Evolutionary conservation across 441 rosid genomes (phyloP), one percentile per base, ranked within the genome.

Genomic region (Geranium incanum): DNA sequence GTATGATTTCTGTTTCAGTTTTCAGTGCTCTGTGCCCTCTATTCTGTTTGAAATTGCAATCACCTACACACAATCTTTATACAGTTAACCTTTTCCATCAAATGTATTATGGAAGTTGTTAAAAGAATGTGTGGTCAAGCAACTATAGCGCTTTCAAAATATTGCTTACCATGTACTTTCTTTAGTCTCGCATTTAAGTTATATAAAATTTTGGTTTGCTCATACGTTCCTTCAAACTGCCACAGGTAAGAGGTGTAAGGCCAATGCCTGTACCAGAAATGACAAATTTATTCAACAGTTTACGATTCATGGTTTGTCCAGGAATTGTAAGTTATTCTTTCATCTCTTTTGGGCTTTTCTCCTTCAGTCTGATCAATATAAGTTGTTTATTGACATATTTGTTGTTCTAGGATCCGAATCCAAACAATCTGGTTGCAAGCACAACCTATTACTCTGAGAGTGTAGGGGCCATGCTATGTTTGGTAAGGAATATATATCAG

Each of bases 161-260:
- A 28, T 41, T 41, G 48, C 8, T 41, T 41, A 28, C 33, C 11
- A 41, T 41, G 48, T 41, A 41, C 18, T n/a, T 50, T 50, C 59
- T 50, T 28, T 28, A 28, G 33, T 28, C 33, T 50, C 16, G 1
- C 18, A 3, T 50, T 6, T 50, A 16, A 1, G 59, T 16, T 4
- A 3, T 12, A 45, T 45, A 13, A 45, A 28, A 60, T 19, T 6
- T 6, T 21, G 36, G 66, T 16, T 60, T 66, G 2, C 57, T 8
- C 33, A 4, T 68, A 13, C 45, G 62, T 75, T 63, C 16, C 48
- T 36, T 5, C 68, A 68, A 76, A 72, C 72, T 72, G 21, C 13
- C 78, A 68, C 96, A 95, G 99, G 84, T 95, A 75, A 84, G 97
- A 89, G 97, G 98, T 13, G 92, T 89, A 66, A 88, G 89, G 78